Conservation (phyloP, 2,329 filamentous ascomycete genomes). For the Penicillium capsulatum region DNA sequence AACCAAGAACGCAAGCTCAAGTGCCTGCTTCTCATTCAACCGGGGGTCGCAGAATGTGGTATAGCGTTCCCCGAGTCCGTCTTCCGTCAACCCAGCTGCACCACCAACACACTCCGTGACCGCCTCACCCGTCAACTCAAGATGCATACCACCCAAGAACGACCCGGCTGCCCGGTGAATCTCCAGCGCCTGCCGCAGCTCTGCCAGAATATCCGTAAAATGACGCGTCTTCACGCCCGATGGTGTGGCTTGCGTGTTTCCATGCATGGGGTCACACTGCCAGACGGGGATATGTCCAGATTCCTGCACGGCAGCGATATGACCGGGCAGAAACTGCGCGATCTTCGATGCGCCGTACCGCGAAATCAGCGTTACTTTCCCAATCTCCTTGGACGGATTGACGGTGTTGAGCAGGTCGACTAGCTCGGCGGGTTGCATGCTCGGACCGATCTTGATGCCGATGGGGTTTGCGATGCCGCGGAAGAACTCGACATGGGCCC, state of each 20-base stretch:
- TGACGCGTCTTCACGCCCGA: conserved; percentile 85
- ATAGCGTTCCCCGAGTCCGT: conserved; percentile 85
- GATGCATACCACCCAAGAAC: conserved; percentile 87
- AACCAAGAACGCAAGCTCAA: conserved; percentile 90
- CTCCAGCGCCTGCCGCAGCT: conserved; percentile 75
- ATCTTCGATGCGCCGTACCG: conserved; percentile 84
- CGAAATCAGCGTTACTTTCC: conserved; percentile 94
- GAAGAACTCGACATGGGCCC: conserved; percentile 96
- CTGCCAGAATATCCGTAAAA: conserved; percentile 84
- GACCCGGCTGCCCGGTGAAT: conserved; percentile 81
- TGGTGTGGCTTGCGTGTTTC: conserved; percentile 64
- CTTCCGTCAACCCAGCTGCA: conserved; percentile 78
- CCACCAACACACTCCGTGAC: conserved; percentile 96
- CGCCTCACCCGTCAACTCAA: conserved; percentile 91
- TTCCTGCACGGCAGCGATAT: conserved; percentile 83
- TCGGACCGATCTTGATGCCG: conserved; percentile 91
- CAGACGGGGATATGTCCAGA: conserved; percentile 78
- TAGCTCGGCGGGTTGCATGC: conserved; percentile 72
- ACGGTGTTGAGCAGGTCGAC: conserved; percentile 75
- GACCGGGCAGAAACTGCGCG: conserved; percentile 66
- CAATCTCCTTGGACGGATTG: conserved; percentile 75
- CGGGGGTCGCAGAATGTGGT: conserved; percentile 94
- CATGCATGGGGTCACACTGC: conserved; percentile 99
- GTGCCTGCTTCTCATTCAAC: conserved; percentile 94
- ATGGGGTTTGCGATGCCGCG: conserved; percentile 93